Evolutionary conservation across 768 basidiomycete species (phyloP), one percentile per base, ranked within the genome.

Genomic region (Trichaptum fuscoviolaceum): DNA sequence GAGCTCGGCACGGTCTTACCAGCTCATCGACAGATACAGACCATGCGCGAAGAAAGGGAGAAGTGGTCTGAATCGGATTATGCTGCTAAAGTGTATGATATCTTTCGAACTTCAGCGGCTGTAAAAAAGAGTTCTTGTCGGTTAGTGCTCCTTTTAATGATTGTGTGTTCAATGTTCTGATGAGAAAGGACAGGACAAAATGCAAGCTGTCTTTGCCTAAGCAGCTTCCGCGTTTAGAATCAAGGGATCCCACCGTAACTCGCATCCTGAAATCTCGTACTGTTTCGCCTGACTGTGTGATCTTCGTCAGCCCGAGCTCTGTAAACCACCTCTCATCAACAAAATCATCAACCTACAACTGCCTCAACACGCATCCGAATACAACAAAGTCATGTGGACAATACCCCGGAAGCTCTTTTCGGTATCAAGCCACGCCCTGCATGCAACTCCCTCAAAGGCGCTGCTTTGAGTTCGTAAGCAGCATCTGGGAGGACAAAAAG

Each of bases 401-500:
- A 6, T 78, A 76, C 20, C 78, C 75, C 64, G 80, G 78, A 6
- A 78, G 80, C 12, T 84, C 84, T 5, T 85, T 85, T 70, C 78
- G 80, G 17, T 84, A 75, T 67, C 85, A 87, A 70, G 80, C 78
- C 30, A 85, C 84, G 0, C 81, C 84, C 1, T 81, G 83, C 64
- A 76, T 76, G 17, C 79, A 79, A 62, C 78, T 83, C 12, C 82
- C 85, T 0, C 81, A 81, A 35, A 75, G 73, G 62, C 76, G 80
- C 1, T 77, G 79, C 10, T 85, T 86, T 69, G 84, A 86, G 72
- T 84, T 86, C 66, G 77, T 76, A 17, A 84, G 85, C 69, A 80
- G 81, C 65, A 74, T 86, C 63, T 85, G 83, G 83, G 84, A 87
- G 69, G 85, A 87, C 74, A 87, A 87, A 77, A 87, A 86, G 65